Evolutionary conservation across 495 filamentous ascomycete genomes (phyloP), one percentile per base, ranked within the genome.

Genomic region (Diplogelasinospora grovesii): DNA sequence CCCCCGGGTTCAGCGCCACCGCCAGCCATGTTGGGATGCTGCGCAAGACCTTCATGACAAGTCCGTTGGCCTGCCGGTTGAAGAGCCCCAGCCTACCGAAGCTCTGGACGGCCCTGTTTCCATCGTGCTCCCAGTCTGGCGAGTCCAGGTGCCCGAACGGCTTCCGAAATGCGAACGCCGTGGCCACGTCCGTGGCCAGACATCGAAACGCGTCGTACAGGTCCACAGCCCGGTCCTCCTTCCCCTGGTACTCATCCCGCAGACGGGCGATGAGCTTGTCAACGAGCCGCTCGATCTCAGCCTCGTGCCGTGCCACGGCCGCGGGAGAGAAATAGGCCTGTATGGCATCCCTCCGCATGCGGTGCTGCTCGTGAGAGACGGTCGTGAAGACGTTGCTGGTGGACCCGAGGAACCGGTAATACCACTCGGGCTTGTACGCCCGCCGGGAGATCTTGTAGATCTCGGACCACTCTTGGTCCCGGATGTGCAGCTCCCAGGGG

Each of bases 401-500:
- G 18, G 38, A 39, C 24, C 56, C 60, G 31, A 65, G 40, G 44
- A 57, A 53, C 19, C 38, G 45, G 53, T 65, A 67, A 46, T 55
- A 63, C 57, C 57, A 63, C 3, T 44, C 43, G 18, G 57, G 59
- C 40, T 67, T 67, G 39, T 52, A 48, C 11, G 60, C 47, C 10
- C 52, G 54, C 1, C 52, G 31, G 22, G 50, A 48, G 48, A 58
- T 48, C 30, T 52, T 50, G 45, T 57, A 57, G 8, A 57, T 40
- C 5, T 41, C 46, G 13, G 39, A 48, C 51, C 51, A 57, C 15
- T 55, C 53, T 0, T 64, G 59, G 39, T 77, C 57, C 9, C 42
- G 39, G 36, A 54, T 54, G 41, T 56, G 52, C 4, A 54, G 42
- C 31, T 78, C 73, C 30, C 59, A 53, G 0, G 74, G 73, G 41